Percentiles rank a stretch among this genome's conserved stretches.
Evolutionary conservation across 2,329 filamentous ascomycete genomes (phyloP).

Genomic region (Fusarium xyrophilum): DNA sequence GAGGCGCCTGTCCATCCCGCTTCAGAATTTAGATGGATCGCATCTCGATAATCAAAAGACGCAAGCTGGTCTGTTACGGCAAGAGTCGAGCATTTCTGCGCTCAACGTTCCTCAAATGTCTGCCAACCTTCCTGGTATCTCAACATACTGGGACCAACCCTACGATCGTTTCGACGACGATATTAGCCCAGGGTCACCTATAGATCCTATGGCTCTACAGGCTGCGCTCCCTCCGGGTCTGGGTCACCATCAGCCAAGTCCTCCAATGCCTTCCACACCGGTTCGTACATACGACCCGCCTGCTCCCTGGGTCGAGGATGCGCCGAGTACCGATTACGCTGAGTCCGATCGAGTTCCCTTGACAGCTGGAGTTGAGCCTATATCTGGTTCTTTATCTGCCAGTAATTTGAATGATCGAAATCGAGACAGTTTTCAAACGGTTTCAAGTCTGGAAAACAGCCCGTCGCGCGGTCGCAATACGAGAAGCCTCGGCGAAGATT

Average conservation of each 20-base stretch:
- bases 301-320: constrained; percentile 48
- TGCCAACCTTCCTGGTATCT: constrained; percentile 53
- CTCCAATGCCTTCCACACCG: constrained; percentile 34
- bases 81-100: constrained; percentile 14
- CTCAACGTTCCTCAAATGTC: constrained; percentile 28
- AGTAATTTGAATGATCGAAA: constrained; percentile 51
- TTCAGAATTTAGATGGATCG: constrained; percentile 63
- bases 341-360: constrained; percentile 67
- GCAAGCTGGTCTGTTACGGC: constrained; percentile 12
- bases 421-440: constrained; percentile 64
- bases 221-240: constrained; percentile 63
- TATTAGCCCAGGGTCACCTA: constrained; percentile 55
- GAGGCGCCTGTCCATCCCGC: constrained; percentile 66
- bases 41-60: constrained; percentile 19
- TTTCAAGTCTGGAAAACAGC: constrained; percentile 63
- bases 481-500: constrained; percentile 58
- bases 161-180: constrained; percentile 50
- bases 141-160: constrained; percentile 61
- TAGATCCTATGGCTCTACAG: constrained; percentile 61
- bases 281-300: constrained; percentile 42
- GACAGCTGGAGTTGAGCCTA: constrained; percentile 62
- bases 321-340: constrained; percentile 48
- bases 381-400: constrained; percentile 56
- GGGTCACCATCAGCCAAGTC: constrained; percentile 39
- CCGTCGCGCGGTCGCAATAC: constrained; percentile 59